Percentiles rank a stretch among this genome's conserved stretches.
These are phyloP conservation scores for Colletotrichum sojae DNA, from an alignment of 2,329 filamentous ascomycete genomes.

Conservation along the genomic window DNA sequence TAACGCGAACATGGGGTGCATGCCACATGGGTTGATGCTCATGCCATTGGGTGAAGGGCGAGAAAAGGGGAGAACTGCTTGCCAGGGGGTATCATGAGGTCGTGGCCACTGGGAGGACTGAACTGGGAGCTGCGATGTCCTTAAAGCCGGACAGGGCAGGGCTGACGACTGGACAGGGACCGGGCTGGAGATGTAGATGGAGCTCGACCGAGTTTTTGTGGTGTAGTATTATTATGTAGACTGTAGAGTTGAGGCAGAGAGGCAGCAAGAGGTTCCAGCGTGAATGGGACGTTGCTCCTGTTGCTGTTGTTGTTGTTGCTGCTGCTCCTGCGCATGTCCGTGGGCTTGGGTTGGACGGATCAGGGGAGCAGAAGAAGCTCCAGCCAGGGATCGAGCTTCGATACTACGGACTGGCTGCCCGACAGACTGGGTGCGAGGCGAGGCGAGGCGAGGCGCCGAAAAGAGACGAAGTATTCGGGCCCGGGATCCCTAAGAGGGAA, in stretches of 20 bases:
- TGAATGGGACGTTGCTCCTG: slow-evolving; percentile 20
- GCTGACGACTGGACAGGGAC: slow-evolving; percentile 23
- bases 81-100: slow-evolving; percentile 25
- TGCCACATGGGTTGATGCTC: slow-evolving; percentile 39
- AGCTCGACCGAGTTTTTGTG: too few species aligned
- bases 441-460: slow-evolving; percentile 1
- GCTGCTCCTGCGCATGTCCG: slow-evolving; percentile 26
- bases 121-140: slow-evolving; percentile 22
- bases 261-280: slow-evolving; percentile 13
- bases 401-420: neutral
- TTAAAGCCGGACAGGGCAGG: slow-evolving; percentile 22
- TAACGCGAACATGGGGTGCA: slow-evolving; percentile 43
- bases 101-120: slow-evolving; percentile 15
- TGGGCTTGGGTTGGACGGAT: slow-evolving; percentile 20
- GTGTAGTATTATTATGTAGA: too few species aligned
- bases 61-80: slow-evolving; percentile 31
- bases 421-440: slow-evolving; percentile 6
- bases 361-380: slow-evolving; percentile 28
- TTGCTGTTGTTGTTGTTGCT: neutral
- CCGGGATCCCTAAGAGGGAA: slow-evolving; percentile 19
- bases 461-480: slow-evolving; percentile 23
- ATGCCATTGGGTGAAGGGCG: slow-evolving; percentile 39
- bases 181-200: too few species aligned
- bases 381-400: slow-evolving; percentile 18
- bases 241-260: neutral